Evolutionary conservation across 2,329 filamentous ascomycete species (phyloP).

Genomic region (Xylariaceae sp.): DNA sequence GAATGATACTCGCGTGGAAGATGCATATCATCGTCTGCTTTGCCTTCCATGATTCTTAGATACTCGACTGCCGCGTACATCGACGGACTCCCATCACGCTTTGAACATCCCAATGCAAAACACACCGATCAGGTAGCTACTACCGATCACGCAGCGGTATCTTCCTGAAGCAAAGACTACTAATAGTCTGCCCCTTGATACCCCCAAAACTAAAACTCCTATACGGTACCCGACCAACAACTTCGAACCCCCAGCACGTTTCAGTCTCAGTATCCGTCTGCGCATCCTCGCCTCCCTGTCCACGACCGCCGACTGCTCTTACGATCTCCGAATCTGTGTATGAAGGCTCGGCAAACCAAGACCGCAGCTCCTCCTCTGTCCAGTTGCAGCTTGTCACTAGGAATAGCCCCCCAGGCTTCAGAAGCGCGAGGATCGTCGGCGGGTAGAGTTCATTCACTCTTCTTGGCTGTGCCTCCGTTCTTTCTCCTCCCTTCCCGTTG

Average conservation of each 20-base stretch:
- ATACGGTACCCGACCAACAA: slow-evolving; percentile 71
- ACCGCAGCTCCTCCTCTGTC: slow-evolving; percentile 81
- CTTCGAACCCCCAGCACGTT: slow-evolving; percentile 46
- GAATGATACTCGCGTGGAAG: too few species aligned
- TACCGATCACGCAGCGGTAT: slow-evolving; percentile 15
- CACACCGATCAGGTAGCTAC: too few species aligned
- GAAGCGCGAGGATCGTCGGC: slow-evolving; percentile 61
- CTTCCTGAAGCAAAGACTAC: slow-evolving; percentile 74
- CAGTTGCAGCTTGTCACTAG: slow-evolving; percentile 96
- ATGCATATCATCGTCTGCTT: too few species aligned
- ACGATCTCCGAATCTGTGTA: slow-evolving; percentile 14
- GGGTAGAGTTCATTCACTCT: slow-evolving; percentile 74
- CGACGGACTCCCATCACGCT: too few species aligned
- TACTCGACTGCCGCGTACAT: too few species aligned
- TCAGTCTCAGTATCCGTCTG: slow-evolving; percentile 11
- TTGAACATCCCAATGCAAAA: too few species aligned
- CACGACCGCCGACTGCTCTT: neutral
- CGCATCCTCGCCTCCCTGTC: slow-evolving; percentile 9
- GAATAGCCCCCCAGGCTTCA: slow-evolving; percentile 69
- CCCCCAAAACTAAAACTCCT: slow-evolving; percentile 87
- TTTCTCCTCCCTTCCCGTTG: neutral
- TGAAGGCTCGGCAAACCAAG: slow-evolving; percentile 64
- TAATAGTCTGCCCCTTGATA: slow-evolving; percentile 81
- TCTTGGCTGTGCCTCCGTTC: slow-evolving; percentile 44
- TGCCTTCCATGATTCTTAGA: too few species aligned